phyloP scores from a whole-genome alignment of 495 filamentous ascomycete genomes.

The Corynascus novoguineensis region DNA sequence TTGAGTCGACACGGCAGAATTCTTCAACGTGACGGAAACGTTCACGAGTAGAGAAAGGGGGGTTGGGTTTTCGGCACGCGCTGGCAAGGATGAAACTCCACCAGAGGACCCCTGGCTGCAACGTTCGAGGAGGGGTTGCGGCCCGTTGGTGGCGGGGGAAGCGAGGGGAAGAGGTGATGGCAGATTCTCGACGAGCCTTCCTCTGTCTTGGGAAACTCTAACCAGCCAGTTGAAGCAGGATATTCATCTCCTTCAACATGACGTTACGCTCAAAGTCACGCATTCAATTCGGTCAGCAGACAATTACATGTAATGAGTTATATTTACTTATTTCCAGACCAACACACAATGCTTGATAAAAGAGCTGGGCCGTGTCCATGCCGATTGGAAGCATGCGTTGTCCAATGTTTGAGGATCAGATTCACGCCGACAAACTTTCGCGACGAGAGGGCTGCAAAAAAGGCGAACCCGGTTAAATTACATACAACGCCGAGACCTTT shows the following conservation, averaged over 20 bases:
- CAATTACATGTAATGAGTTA: too few relatives aligned
- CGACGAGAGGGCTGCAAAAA: not conserved
- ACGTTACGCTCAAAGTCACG: too few relatives aligned
- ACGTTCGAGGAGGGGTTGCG: slow-evolving; percentile 15
- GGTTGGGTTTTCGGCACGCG: slow-evolving; percentile 1
- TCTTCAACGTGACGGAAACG: not conserved
- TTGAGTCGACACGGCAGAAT: not conserved
- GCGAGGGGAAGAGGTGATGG: slow-evolving; percentile 9
- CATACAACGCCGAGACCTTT: slow-evolving; percentile 10
- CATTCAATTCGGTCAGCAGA: not conserved
- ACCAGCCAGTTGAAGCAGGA: too few relatives aligned
- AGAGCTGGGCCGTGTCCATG: not conserved
- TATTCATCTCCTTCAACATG: too few relatives aligned
- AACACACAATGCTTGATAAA: not conserved
- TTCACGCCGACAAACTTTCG: not conserved
- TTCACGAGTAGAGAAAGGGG: slow-evolving; percentile 8
- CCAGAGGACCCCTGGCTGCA: slow-evolving; percentile 9
- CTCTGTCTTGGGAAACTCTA: too few relatives aligned
- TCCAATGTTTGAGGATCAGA: not conserved
- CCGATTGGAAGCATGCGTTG: not conserved
- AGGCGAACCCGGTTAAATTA: slow-evolving; percentile 13
- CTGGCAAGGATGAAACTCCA: slow-evolving; percentile 11
- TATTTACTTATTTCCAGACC: too few relatives aligned
- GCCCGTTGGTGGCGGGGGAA: slow-evolving; percentile 10
- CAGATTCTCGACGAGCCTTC: not conserved